Conservation (phyloP, 805 yeast genomes). For the Starmerella asiatica region DNA sequence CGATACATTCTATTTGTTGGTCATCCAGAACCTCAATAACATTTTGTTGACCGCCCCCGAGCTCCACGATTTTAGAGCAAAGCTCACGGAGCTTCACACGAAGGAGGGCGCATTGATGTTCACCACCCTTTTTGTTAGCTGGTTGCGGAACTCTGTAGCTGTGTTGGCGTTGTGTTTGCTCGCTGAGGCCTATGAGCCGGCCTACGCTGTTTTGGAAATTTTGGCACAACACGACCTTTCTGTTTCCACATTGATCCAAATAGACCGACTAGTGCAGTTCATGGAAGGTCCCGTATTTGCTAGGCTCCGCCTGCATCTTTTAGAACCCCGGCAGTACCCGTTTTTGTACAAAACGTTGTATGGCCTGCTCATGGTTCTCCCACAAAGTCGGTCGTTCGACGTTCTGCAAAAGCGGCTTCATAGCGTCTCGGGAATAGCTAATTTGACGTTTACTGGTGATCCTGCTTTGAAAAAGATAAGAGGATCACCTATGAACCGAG, state of each 20-base stretch:
- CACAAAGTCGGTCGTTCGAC: slow-evolving; percentile 85
- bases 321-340: slow-evolving; percentile 74
- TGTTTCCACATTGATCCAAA: slow-evolving; percentile 64
- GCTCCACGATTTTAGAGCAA: slow-evolving; percentile 51
- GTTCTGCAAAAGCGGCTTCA: slow-evolving; percentile 63
- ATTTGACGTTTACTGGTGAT: slow-evolving; percentile 22
- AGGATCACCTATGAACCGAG: not conserved
- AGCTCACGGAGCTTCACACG: slow-evolving; percentile 47
- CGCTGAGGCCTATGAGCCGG: slow-evolving; percentile 78
- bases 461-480: slow-evolving; percentile 4
- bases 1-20: slow-evolving; percentile 56
- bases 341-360: slow-evolving; percentile 74
- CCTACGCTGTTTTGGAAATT: slow-evolving; percentile 67
- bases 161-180: slow-evolving; percentile 71
- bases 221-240: slow-evolving; percentile 72
- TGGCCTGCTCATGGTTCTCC: slow-evolving; percentile 84
- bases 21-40: slow-evolving; percentile 78
- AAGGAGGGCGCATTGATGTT: slow-evolving; percentile 56
- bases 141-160: slow-evolving; percentile 88
- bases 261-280: slow-evolving; percentile 79
- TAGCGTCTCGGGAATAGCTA: slow-evolving; percentile 34
- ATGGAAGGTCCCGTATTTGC: slow-evolving; percentile 89
- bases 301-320: slow-evolving; percentile 68
- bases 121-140: slow-evolving; percentile 63
- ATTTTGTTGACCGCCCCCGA: slow-evolving; percentile 80